Evolutionary conservation across 371 early-diverging fungal species (phyloP).

Genomic region (Sporodiniella umbellata): DNA sequence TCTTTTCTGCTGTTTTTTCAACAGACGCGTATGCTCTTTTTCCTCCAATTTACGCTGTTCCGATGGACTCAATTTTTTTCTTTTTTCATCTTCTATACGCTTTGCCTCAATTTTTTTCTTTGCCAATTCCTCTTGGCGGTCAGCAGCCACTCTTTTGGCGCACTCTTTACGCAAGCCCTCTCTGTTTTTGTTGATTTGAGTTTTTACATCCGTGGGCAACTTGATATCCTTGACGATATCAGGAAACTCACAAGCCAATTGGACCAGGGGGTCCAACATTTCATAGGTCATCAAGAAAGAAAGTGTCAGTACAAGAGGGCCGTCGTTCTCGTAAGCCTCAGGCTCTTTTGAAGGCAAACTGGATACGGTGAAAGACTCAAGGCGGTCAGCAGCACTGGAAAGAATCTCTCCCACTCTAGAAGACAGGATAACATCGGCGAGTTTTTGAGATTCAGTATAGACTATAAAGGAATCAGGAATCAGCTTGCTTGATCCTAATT

Average conservation of each 20-base stretch:
- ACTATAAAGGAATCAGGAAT: slow-evolving; percentile 24
- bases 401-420: slow-evolving; percentile 36
- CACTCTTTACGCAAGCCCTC: slow-evolving; percentile 45
- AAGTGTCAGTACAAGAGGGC: slow-evolving; percentile 8
- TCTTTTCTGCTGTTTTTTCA: slow-evolving; percentile 64
- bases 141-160: slow-evolving; percentile 46
- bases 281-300: slow-evolving; percentile 24
- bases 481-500: slow-evolving; percentile 17
- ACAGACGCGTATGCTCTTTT: slow-evolving; percentile 59
- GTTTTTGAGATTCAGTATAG: slow-evolving; percentile 41
- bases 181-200: slow-evolving; percentile 42
- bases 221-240: slow-evolving; percentile 24
- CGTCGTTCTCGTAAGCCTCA: slow-evolving; percentile 16
- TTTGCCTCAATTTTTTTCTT: slow-evolving; percentile 60
- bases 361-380: slow-evolving; percentile 39
- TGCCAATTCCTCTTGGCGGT: slow-evolving; percentile 49
- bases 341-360: slow-evolving; percentile 50
- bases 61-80: slow-evolving; percentile 58
- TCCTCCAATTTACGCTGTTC: slow-evolving; percentile 79
- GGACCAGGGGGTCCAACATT: slow-evolving; percentile 21
- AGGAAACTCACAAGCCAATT: slow-evolving; percentile 35
- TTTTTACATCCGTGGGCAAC: slow-evolving; percentile 28
- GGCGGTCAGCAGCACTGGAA: slow-evolving; percentile 28
- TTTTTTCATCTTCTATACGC: slow-evolving; percentile 65
- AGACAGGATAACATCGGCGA: slow-evolving; percentile 34